A percentile compares a stretch with the other conserved stretches of the same genome.
Evolutionary conservation across 352 stramenopile genomes (phyloP).

Genomic region (Saprolegnia diclina): DNA sequence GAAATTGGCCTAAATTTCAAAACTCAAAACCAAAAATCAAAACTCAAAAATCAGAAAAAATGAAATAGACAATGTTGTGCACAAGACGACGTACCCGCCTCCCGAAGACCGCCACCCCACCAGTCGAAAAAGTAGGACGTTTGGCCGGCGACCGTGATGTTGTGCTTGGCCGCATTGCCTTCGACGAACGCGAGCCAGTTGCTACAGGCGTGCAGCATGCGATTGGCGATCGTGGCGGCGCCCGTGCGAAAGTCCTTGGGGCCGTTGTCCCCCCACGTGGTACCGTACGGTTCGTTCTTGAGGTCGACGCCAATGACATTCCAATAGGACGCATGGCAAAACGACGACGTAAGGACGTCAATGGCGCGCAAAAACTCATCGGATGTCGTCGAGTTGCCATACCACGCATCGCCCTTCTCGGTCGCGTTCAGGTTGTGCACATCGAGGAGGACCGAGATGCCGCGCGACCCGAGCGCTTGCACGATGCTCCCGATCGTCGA

Average conservation of each 20-base stretch:
- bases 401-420: slow-evolving; percentile 51
- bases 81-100: slow-evolving; percentile 41
- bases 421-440: slow-evolving; percentile 50
- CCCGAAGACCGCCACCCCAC: slow-evolving; percentile 52
- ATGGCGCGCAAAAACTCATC: slow-evolving; percentile 49
- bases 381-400: slow-evolving; percentile 41
- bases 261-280: slow-evolving; percentile 38
- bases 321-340: slow-evolving; percentile 54
- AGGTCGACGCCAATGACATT: slow-evolving; percentile 60
- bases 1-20: slow-evolving; percentile 23
- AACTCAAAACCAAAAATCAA: not conserved
- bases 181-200: slow-evolving; percentile 69
- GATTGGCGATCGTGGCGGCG: slow-evolving; percentile 51
- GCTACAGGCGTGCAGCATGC: slow-evolving; percentile 51
- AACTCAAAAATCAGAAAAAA: not conserved
- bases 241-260: slow-evolving; percentile 50
- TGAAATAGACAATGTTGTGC: not conserved
- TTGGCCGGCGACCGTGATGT: slow-evolving; percentile 35
- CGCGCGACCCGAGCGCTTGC: slow-evolving; percentile 44
- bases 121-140: slow-evolving; percentile 53
- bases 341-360: slow-evolving; percentile 45
- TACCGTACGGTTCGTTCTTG: slow-evolving; percentile 66
- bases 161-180: slow-evolving; percentile 46
- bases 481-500: slow-evolving; percentile 52
- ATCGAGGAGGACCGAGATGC: slow-evolving; percentile 63